A percentile compares a stretch with the other conserved stretches of the same genome.
Evolutionary conservation across 2,329 filamentous ascomycete species (phyloP).

Genomic region (Stromatinia cepivora): DNA sequence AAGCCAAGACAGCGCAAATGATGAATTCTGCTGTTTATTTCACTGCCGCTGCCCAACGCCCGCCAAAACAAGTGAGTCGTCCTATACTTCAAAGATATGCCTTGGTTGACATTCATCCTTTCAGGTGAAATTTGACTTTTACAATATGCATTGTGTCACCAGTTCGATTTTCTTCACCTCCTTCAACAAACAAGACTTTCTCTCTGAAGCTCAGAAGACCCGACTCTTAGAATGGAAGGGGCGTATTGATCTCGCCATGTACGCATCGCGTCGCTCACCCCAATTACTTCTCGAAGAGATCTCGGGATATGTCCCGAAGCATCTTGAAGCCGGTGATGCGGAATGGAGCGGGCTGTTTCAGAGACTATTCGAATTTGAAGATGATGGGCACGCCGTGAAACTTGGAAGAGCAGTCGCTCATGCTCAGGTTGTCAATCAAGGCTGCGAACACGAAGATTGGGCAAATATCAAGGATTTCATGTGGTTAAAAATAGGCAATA

Average conservation of each 20-base stretch:
- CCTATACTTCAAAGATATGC: not conserved
- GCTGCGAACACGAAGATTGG: slow-evolving; percentile 51
- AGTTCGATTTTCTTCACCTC: slow-evolving; percentile 69
- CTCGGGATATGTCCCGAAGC: slow-evolving; percentile 55
- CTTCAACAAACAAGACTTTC: slow-evolving; percentile 62
- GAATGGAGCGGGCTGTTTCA: slow-evolving; percentile 46
- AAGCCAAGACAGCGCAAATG: slow-evolving; percentile 64
- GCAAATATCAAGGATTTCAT: slow-evolving; percentile 55
- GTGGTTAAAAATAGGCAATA: slow-evolving; percentile 61
- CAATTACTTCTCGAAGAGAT: slow-evolving; percentile 61
- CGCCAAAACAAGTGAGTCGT: slow-evolving; percentile 51
- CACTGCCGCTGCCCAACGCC: slow-evolving; percentile 56
- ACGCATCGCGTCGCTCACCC: slow-evolving; percentile 67
- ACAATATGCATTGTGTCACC: slow-evolving; percentile 76
- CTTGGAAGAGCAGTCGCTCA: slow-evolving; percentile 68
- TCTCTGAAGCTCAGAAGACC: slow-evolving; percentile 59
- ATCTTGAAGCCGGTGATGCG: slow-evolving; percentile 32
- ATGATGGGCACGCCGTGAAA: slow-evolving; percentile 84
- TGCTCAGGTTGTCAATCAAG: slow-evolving; percentile 54
- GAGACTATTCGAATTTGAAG: slow-evolving; percentile 52
- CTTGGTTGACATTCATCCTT: not conserved
- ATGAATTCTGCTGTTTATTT: slow-evolving; percentile 60
- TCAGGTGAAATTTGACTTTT: slow-evolving; percentile 76
- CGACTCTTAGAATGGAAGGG: slow-evolving; percentile 82
- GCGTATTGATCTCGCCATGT: slow-evolving; percentile 71